Evolutionary conservation across 345 rosid genomes (phyloP), one percentile per base, ranked within the genome.

Genomic region (Lepidium aucheri): DNA sequence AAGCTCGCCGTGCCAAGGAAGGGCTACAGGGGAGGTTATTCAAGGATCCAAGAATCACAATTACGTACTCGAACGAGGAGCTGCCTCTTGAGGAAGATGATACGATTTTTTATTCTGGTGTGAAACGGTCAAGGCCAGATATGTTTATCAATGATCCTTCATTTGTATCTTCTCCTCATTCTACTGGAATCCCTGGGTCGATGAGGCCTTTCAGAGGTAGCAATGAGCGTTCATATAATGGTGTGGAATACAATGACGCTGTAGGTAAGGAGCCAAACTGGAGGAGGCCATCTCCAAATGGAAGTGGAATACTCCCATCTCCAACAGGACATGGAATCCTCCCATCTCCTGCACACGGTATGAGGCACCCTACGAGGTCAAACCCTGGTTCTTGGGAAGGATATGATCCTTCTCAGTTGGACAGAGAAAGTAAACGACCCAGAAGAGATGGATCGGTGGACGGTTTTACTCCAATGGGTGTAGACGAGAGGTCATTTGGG

Each of bases 1-100:
- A 95, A 83, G 99, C 99, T 68, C 84, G 93, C 51, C 85, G 88
- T 58, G 97, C 95, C 14, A 95, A 91, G 79, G 99, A 91, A 76
- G 95, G 95, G 8, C 72, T 94, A 64, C 95, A 91, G 42, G 99
- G 99, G 35, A 82, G 97, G 64, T 78, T 94, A 55, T 94, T 91
- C 61, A 84, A 84, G 46, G 96, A 94, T 77, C 85, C 96, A 49
- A 90, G 96, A 49, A 91, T 94, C 67, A 88, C 86, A 30, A 94
- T 94, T 20, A 84, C 83, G 93, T 88, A 68, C 76, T 91, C 97
- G 18, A 88, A 81, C 70, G 85, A 91, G 65, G 95, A 80, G 57
- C 73, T 85, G 61, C 90, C 87, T 24, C 91, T 88, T 17, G 85
- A 84, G 30, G 83, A 85, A 82, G 95, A 85, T 1, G 74, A 76